phyloP scores from a whole-genome alignment of 2,329 filamentous ascomycete species.

The Diaporthe destruens region DNA sequence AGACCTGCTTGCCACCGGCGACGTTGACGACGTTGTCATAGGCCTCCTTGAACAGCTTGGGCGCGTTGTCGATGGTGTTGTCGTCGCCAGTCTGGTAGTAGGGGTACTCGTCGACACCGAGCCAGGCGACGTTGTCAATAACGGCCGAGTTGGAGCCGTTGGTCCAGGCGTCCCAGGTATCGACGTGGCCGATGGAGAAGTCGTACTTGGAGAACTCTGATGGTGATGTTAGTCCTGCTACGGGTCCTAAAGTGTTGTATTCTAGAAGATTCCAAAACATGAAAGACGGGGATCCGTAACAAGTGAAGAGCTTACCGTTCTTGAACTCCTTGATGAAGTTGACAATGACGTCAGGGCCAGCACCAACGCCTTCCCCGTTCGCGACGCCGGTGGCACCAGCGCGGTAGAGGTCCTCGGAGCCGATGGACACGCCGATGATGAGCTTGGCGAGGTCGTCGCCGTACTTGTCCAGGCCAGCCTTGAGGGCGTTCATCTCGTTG shows the following conservation, averaged over 20 bases:
- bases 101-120: slow-evolving; percentile 88
- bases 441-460: slow-evolving; percentile 73
- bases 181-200: slow-evolving; percentile 83
- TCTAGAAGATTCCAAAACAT: no score
- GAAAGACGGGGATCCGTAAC: no score
- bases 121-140: slow-evolving; percentile 78
- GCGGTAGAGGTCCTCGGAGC: slow-evolving; percentile 89
- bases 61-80: slow-evolving; percentile 75
- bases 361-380: slow-evolving; percentile 73
- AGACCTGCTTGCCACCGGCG: slow-evolving; percentile 77
- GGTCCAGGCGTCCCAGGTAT: slow-evolving; percentile 87
- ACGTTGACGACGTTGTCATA: slow-evolving; percentile 70
- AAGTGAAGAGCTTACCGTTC: no score
- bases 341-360: slow-evolving; percentile 71
- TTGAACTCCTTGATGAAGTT: slow-evolving; percentile 79
- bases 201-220: slow-evolving; percentile 74
- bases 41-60: slow-evolving; percentile 76
- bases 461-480: slow-evolving; percentile 76
- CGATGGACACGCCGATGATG: slow-evolving; percentile 86
- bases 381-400: slow-evolving; percentile 77
- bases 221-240: no score
- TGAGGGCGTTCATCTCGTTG: slow-evolving; percentile 81
- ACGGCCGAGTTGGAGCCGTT: slow-evolving; percentile 79
- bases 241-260: no score
- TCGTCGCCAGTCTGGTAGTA: slow-evolving; percentile 81